Evolutionary conservation across 805 yeast species (phyloP).

Genomic region (Yamadazyma phyllophila): DNA sequence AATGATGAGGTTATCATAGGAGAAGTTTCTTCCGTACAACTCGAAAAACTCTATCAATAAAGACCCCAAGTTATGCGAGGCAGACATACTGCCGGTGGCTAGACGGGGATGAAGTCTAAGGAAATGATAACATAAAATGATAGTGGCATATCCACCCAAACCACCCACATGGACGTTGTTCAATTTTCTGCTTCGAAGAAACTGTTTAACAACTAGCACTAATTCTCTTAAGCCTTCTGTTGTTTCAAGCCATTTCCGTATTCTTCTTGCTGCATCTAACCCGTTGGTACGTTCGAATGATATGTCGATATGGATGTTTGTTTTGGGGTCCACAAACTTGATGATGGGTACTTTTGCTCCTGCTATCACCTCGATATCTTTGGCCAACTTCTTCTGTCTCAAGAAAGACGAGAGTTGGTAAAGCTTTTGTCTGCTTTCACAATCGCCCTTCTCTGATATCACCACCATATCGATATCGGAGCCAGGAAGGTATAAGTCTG

Average conservation of each 20-base stretch:
- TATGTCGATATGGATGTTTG: conserved; percentile 77
- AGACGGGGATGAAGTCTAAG: conserved; percentile 76
- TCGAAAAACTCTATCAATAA: conserved; percentile 89
- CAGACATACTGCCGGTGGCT: conserved; percentile 60
- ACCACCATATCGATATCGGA: conserved; percentile 95
- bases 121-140: conserved; percentile 80
- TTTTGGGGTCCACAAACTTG: conserved; percentile 74
- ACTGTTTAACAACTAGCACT: conserved; percentile 80
- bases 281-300: conserved; percentile 88
- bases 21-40: conserved; percentile 84
- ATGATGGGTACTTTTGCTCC: conserved; percentile 92
- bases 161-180: conserved; percentile 94
- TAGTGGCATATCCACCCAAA: conserved; percentile 90
- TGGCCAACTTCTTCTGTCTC: conserved; percentile 59
- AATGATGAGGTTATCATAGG: conserved; percentile 75
- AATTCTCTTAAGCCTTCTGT: conserved; percentile 82
- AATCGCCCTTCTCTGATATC: conserved; percentile 55
- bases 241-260: conserved; percentile 66
- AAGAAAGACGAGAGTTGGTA: conserved; percentile 73
- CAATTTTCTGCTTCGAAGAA: conserved; percentile 69
- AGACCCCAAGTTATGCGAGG: conserved; percentile 78
- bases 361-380: conserved; percentile 78
- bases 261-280: conserved; percentile 73
- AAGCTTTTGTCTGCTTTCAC: conserved; percentile 62
- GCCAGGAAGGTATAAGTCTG: conserved; percentile 89